phyloP scores from a whole-genome alignment of 352 stramenopile genomes.

The Blastocystis sp. region DNA sequence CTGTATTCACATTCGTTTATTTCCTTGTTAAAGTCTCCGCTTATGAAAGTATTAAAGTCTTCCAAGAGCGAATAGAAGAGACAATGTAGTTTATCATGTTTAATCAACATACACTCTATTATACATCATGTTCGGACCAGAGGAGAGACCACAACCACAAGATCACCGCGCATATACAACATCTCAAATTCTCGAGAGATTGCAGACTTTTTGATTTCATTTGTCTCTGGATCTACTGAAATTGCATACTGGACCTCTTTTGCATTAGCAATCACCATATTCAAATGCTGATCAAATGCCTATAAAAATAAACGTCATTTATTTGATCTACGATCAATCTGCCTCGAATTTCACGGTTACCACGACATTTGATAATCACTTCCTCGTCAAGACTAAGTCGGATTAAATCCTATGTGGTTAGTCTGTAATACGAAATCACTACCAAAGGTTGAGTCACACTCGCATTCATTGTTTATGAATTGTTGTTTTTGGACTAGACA shows the following conservation, averaged over 20 bases:
- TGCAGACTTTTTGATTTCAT: neutral
- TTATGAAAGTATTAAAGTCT: slow-evolving; percentile 41
- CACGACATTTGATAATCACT: slow-evolving; percentile 41
- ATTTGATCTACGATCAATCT: neutral
- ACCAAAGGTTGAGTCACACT: slow-evolving; percentile 1
- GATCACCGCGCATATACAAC: slow-evolving; percentile 21
- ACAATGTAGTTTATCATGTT: slow-evolving; percentile 17
- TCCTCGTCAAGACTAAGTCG: slow-evolving; percentile 51
- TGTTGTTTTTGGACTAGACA: neutral
- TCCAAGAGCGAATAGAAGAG: slow-evolving; percentile 8
- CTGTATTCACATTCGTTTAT: slow-evolving; percentile 19
- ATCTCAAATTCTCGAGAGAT: slow-evolving; percentile 1
- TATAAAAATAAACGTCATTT: neutral
- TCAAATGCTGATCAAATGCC: slow-evolving; percentile 58
- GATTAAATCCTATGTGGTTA: slow-evolving; percentile 21
- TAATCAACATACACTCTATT: neutral
- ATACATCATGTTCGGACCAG: slow-evolving; percentile 15
- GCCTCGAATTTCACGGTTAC: slow-evolving; percentile 24
- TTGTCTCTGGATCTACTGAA: slow-evolving; percentile 30
- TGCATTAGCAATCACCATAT: slow-evolving; percentile 47
- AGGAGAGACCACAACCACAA: slow-evolving; percentile 19
- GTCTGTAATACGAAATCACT: neutral
- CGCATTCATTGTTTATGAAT: neutral
- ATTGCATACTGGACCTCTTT: slow-evolving; percentile 20
- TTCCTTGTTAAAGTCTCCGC: slow-evolving; percentile 26